Evolutionary conservation across 805 yeast genomes (phyloP), one percentile per base, ranked within the genome.

Genomic region (Candida nonsorbophila): DNA sequence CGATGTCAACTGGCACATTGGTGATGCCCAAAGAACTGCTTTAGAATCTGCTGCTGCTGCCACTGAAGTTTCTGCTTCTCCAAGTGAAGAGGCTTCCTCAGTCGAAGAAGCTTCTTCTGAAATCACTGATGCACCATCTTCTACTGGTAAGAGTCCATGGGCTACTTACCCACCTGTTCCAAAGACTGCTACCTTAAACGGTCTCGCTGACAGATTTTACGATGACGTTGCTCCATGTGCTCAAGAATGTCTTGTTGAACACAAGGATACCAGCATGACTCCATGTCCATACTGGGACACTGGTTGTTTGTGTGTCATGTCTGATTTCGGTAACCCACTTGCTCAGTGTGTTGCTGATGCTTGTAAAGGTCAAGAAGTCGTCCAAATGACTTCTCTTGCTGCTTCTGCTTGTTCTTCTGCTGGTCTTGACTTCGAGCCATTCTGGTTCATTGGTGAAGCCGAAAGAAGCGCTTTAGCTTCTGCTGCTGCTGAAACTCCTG

Each of bases 251-350:
- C 66, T 60, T 8, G n/a, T n/a, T n/a, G n/a, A n/a, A n/a, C 41
- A 58, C 26, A 36, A 48, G 15, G 42, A 47, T 21, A 52, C 59
- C 7, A 42, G 45, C 18, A 63, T 55, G 29, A 65, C 72, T 6
- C 71, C 71, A 8, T 66, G 72, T 36, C 72, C 72, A 28, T 62
- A 66, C 47, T 67, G 71, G 71, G 72, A 67, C 36, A 62, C 71
- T 14, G 72, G 72, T 4, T 66, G 72, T 36, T 52, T 67, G 30
- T 67, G 72, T 43, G 65, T 65, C 10, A 61, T 67, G 66, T 58
- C 67, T n/a, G 59, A 53, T 33, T 66, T 63, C 62, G 51, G 58
- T 19, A 64, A 64, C 4, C 32, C 37, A 26, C 67, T 67, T n/a
- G 72, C 55, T 7, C 49, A 51, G 18, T 67, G 71, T 38, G 38